Base-by-base conservation (phyloP, 768 basidiomycete genomes). In the Grammothele lineata region DNA sequence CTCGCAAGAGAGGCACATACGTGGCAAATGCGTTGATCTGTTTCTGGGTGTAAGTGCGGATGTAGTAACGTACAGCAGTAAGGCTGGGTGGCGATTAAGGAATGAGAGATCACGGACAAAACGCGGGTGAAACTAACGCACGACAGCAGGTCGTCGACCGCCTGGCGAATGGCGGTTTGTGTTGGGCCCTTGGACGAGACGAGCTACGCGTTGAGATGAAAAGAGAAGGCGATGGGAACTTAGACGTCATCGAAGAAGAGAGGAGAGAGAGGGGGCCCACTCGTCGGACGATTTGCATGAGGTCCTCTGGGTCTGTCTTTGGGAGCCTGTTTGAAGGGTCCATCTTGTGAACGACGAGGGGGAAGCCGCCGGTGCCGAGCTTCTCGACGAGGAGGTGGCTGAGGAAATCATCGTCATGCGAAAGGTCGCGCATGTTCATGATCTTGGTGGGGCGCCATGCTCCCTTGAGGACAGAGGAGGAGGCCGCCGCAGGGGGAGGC, bases 1-100 rank as follows among this genome's bases (percentile, higher is more conserved):
- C 7, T 14, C 27, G 27, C 27, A 30, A 7, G 27, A 51, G 51
- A 45, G 57, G 54, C 40, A 82, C 89, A 69, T 77, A 92, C 89
- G 89, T 92, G 69, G 89, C 83, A 64, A 92, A 92, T 44, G 89
- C 88, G 70, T 92, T 91, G 63, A 90, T 81, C 72, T 92, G 88
- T 58, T 87, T 83, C 72, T 87, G 84, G 57, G 76, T 80, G 66
- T 86, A 87, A 56, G 68, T 67, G 62, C 79, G 80, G 64, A 87
- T 75, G 66, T 87, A 90, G 62, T 85, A 87, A 54, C 83, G 83
- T 63, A 92, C 80, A 56, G 87, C 69, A 48, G 76, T 69, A 44
- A 92, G 76, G 49, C 89, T 92, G 62, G 50, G 50, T 57, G 51
- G 36, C 40, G 40, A 43, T 39, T 22, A 56, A 21, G 47, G 54